phyloP scores from a whole-genome alignment of 352 stramenopile genomes.

The Pythium scleroteichum region DNA sequence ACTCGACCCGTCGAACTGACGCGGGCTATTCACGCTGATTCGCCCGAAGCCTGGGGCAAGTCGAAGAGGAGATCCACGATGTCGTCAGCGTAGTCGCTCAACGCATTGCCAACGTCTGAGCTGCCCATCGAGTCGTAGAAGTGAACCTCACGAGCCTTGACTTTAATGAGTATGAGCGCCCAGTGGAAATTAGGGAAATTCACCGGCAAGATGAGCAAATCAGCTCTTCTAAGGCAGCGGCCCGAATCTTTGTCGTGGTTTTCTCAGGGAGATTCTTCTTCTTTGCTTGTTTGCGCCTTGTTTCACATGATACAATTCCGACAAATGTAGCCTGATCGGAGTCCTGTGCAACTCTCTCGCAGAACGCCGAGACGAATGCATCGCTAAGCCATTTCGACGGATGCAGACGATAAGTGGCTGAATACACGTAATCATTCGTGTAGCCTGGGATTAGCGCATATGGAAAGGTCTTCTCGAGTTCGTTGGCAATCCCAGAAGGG shows the following conservation, averaged over 20 bases:
- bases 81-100: neutral
- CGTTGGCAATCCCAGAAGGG: neutral
- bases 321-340: neutral
- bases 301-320: neutral
- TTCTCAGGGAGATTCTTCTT: neutral
- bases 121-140: slow-evolving; percentile 9
- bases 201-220: slow-evolving; percentile 2
- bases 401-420: neutral
- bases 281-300: neutral
- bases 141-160: neutral
- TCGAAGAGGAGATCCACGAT: neutral
- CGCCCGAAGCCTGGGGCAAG: neutral
- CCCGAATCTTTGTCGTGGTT: neutral
- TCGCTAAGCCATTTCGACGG: slow-evolving; percentile 4
- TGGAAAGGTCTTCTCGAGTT: slow-evolving; percentile 8
- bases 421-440: neutral
- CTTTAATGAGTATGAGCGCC: neutral
- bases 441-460: slow-evolving; percentile 2
- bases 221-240: neutral
- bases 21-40: neutral
- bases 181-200: slow-evolving; percentile 13
- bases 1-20: neutral
- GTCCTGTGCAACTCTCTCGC: neutral
- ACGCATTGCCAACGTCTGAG: neutral
- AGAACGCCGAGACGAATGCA: slow-evolving; percentile 3